Evolutionary conservation across 2,329 filamentous ascomycete species (phyloP).

Genomic region (Xylariaceae sp.): DNA sequence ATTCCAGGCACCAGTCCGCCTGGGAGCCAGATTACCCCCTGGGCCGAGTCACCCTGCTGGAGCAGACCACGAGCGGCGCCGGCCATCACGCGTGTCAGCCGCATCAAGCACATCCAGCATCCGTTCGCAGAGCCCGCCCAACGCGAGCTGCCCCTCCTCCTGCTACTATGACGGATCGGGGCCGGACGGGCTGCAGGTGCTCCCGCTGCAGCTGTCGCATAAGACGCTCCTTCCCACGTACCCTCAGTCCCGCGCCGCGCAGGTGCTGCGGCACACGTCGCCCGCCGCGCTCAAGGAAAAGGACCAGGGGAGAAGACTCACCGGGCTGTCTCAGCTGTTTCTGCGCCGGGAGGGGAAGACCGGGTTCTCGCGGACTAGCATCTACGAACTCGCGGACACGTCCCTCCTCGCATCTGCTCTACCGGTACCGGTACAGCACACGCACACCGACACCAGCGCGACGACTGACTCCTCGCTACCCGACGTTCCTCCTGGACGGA

Average conservation of each 20-base stretch:
- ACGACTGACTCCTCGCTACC: not conserved
- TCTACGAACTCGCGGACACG: not conserved
- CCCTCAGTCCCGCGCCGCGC: not conserved
- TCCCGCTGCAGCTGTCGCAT: not conserved
- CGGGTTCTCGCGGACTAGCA: not conserved
- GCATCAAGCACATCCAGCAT: conserved; percentile 2
- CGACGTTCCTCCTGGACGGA: no score
- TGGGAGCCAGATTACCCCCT: not conserved
- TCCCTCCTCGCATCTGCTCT: not conserved
- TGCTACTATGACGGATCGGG: not conserved
- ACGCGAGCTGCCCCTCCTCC: no score
- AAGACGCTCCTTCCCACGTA: not conserved
- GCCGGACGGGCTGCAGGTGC: not conserved
- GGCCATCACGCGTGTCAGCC: not conserved
- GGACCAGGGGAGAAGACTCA: not conserved
- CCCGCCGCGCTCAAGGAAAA: no score
- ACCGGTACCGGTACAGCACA: not conserved
- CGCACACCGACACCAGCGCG: not conserved
- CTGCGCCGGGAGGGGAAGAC: conserved; percentile 2
- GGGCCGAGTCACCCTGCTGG: not conserved
- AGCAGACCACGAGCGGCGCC: not conserved
- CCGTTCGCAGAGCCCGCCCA: conserved; percentile 1
- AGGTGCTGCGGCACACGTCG: not conserved
- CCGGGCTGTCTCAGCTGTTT: conserved; percentile 8
- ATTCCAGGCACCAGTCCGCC: conserved; percentile 4